A percentile compares a stretch with the other conserved stretches of the same genome.
phyloP scores from a whole-genome alignment of 2,329 filamentous ascomycete genomes.

The Aspergillus intermedius region DNA sequence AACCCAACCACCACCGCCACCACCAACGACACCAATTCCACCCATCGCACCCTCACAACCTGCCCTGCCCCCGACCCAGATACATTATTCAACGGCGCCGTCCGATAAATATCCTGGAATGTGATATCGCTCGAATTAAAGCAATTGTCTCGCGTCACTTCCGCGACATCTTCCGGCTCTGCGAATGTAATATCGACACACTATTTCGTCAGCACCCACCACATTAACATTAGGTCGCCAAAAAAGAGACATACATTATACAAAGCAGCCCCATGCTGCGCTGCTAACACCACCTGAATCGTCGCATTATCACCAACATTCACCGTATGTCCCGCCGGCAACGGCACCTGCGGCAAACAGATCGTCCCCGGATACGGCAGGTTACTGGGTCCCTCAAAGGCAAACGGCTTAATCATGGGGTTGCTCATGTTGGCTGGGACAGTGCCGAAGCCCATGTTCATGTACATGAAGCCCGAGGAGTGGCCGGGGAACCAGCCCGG shows the following conservation, averaged over 20 bases:
- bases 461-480: slow-evolving; percentile 70
- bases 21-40: slow-evolving; percentile 21
- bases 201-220: slow-evolving; percentile 39
- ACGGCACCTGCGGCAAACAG: slow-evolving; percentile 81
- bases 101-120: slow-evolving; percentile 66
- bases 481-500: slow-evolving; percentile 96
- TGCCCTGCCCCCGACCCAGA: slow-evolving; percentile 17
- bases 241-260: slow-evolving; percentile 60
- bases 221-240: neutral
- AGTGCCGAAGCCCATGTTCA: slow-evolving; percentile 83
- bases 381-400: slow-evolving; percentile 74
- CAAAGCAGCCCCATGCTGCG: slow-evolving; percentile 73
- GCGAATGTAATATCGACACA: slow-evolving; percentile 94
- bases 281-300: slow-evolving; percentile 78
- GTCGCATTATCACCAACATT: slow-evolving; percentile 82
- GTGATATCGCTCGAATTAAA: slow-evolving; percentile 75
- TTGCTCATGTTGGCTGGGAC: slow-evolving; percentile 82
- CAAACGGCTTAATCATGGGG: slow-evolving; percentile 71
- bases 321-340: slow-evolving; percentile 65
- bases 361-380: slow-evolving; percentile 80
- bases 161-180: slow-evolving; percentile 65
- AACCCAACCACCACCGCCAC: slow-evolving; percentile 10
- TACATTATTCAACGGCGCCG: slow-evolving; percentile 17
- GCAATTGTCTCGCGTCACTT: slow-evolving; percentile 78
- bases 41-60: slow-evolving; percentile 7